A percentile compares a stretch with the other conserved stretches of the same genome.
phyloP scores from a whole-genome alignment of 2,329 filamentous ascomycete species.

The Penicillium sp. region DNA sequence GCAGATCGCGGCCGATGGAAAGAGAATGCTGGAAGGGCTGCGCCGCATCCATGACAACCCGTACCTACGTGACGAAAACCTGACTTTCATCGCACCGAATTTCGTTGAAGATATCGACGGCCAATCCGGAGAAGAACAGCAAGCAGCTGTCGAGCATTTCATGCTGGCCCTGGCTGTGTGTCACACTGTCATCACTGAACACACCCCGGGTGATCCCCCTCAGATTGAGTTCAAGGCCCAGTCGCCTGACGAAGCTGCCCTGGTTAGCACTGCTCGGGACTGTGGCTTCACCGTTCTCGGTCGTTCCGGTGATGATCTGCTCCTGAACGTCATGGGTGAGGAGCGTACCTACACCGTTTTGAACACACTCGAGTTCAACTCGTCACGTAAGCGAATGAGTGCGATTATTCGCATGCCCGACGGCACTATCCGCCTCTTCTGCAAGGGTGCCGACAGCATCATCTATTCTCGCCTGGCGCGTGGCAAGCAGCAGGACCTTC shows the following conservation, averaged over 20 bases:
- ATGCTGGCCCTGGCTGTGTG: slow-evolving; percentile 96
- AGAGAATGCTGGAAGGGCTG: slow-evolving; percentile 69
- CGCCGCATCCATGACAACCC: slow-evolving; percentile 83
- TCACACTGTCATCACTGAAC: slow-evolving; percentile 92
- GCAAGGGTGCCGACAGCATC: slow-evolving; percentile 95
- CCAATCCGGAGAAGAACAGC: slow-evolving; percentile 73
- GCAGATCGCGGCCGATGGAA: slow-evolving; percentile 77
- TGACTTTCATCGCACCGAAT: slow-evolving; percentile 91
- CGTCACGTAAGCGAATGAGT: slow-evolving; percentile 94
- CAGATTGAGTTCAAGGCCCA: slow-evolving; percentile 95
- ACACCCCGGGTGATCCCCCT: slow-evolving; percentile 83
- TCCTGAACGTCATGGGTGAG: slow-evolving; percentile 82
- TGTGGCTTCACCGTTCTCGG: slow-evolving; percentile 93
- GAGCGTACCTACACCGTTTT: slow-evolving; percentile 84
- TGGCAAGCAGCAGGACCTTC: slow-evolving; percentile 82
- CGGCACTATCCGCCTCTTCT: slow-evolving; percentile 84
- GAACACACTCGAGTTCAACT: slow-evolving; percentile 97
- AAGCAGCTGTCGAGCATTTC: slow-evolving; percentile 77
- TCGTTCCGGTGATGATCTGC: slow-evolving; percentile 74
- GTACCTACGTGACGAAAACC: slow-evolving; percentile 82
- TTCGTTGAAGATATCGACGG: slow-evolving; percentile 83
- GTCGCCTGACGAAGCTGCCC: slow-evolving; percentile 91
- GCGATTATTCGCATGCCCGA: slow-evolving; percentile 95
- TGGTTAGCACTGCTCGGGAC: slow-evolving; percentile 91
- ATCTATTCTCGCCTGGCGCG: slow-evolving; percentile 89